Percentiles rank a stretch among this genome's conserved stretches.
Conservation (phyloP, 495 filamentous ascomycete genomes). For the Chaetomidium leptoderma region DNA sequence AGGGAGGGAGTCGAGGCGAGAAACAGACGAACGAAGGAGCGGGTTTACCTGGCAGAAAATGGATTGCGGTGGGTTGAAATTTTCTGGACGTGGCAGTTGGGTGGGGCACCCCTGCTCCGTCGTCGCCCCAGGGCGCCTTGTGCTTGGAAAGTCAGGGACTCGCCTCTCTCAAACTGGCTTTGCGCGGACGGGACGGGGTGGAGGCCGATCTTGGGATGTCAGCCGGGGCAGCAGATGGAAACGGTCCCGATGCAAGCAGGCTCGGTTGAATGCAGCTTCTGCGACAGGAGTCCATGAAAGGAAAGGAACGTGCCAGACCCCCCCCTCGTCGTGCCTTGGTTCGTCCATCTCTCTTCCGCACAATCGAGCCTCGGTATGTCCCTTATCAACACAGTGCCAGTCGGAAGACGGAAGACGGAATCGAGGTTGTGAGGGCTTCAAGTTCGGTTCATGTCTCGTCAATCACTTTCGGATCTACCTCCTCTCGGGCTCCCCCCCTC, state of each 20-base stretch:
- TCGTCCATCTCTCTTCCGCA: background rate
- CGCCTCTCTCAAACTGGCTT: background rate
- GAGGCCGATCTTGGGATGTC: constrained; percentile 16
- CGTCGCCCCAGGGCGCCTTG: no score
- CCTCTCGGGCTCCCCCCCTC: no score
- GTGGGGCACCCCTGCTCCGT: constrained; percentile 30
- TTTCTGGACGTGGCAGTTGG: constrained; percentile 28
- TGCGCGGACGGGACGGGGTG: background rate
- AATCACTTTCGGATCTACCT: no score
- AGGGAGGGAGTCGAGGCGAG: constrained; percentile 11
- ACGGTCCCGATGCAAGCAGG: constrained; percentile 21
- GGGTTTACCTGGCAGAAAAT: constrained; percentile 22
- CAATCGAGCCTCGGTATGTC: background rate
- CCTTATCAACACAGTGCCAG: background rate
- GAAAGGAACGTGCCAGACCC: background rate
- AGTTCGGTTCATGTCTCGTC: background rate
- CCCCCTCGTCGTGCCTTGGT: background rate
- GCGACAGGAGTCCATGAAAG: constrained; percentile 19
- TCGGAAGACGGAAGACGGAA: no score
- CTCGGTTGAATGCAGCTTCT: constrained; percentile 34
- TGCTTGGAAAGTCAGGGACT: constrained; percentile 5
- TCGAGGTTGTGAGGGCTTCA: no score
- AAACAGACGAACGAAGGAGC: constrained; percentile 17
- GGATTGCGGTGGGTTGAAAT: constrained; percentile 32
- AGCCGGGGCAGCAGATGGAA: constrained; percentile 5